A percentile compares a stretch with the other conserved stretches of the same genome.
phyloP scores from a whole-genome alignment of 345 rosid genomes.

The Iberis pinnata region DNA sequence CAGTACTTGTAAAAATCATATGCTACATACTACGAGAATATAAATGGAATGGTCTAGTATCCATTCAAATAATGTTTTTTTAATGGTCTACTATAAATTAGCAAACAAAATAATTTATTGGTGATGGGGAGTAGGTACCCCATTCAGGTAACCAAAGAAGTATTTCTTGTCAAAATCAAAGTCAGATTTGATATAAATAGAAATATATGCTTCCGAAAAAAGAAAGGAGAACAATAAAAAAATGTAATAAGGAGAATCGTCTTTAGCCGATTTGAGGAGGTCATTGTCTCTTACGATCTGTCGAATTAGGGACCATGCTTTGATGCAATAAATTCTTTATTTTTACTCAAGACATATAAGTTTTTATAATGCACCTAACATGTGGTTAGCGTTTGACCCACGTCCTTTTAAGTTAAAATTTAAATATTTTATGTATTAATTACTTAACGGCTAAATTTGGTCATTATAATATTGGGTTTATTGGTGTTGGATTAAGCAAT shows the following conservation, averaged over 20 bases:
- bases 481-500: no score
- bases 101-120: no score
- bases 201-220: conserved; percentile 10
- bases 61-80: no score
- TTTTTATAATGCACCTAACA: conserved; percentile 18
- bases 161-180: conserved; percentile 16
- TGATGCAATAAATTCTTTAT: conserved; percentile 17
- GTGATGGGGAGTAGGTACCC: background rate
- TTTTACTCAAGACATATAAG: conserved; percentile 7
- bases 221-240: background rate
- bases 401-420: conserved; percentile 14
- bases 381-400: conserved; percentile 27
- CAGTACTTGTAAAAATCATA: no score
- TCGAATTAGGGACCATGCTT: conserved; percentile 23
- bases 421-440: no score
- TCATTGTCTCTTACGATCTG: no score
- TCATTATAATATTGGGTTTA: no score
- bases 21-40: no score
- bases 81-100: no score
- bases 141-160: conserved; percentile 2
- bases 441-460: no score
- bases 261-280: no score
- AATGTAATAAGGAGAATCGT: background rate
- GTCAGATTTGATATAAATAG: conserved; percentile 9
- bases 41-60: no score